Evolutionary conservation across 805 yeast species (phyloP).

Genomic region (Wickerhamiella dianesei): DNA sequence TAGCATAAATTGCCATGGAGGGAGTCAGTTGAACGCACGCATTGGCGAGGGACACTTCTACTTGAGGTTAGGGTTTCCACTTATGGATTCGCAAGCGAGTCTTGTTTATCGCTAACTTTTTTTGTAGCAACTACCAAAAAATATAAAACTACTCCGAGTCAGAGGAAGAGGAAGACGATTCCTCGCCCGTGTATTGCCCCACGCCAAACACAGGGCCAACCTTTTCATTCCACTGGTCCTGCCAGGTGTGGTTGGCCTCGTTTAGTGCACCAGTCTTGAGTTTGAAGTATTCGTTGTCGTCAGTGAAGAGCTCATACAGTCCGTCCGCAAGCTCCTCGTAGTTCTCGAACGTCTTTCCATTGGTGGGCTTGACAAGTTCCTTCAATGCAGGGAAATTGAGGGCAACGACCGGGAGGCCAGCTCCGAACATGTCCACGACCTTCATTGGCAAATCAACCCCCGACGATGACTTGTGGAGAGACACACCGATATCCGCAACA

Average conservation of each 20-base stretch:
- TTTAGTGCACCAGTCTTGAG: conserved; percentile 54
- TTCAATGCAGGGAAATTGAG: conserved; percentile 60
- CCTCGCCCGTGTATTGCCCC: conserved; percentile 22
- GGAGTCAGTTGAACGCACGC: too few relatives aligned
- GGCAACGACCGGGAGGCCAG: conserved; percentile 84
- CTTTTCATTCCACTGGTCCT: conserved; percentile 50
- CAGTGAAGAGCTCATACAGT: conserved; percentile 25
- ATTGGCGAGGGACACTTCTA: too few relatives aligned
- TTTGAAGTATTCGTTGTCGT: conserved; percentile 23
- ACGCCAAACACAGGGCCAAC: conserved; percentile 32
- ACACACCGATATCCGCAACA: conserved; percentile 74
- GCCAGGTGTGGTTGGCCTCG: conserved; percentile 68
- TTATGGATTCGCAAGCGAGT: too few relatives aligned
- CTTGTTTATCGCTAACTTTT: too few relatives aligned
- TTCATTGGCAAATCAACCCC: conserved; percentile 97
- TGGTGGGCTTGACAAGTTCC: conserved; percentile 59
- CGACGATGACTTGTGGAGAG: conserved; percentile 81
- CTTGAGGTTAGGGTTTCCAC: too few relatives aligned
- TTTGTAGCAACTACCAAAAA: too few relatives aligned
- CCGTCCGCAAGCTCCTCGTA: conserved; percentile 34
- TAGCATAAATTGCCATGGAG: too few relatives aligned
- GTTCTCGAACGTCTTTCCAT: conserved; percentile 49
- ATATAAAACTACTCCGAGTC: neutral
- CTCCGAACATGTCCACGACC: conserved; percentile 89
- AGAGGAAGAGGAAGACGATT: conserved; percentile 6